Evolutionary conservation across 31 red algal genomes (phyloP), one percentile per base, ranked within the genome.

Genomic region (Bonnemaisonia californica): DNA sequence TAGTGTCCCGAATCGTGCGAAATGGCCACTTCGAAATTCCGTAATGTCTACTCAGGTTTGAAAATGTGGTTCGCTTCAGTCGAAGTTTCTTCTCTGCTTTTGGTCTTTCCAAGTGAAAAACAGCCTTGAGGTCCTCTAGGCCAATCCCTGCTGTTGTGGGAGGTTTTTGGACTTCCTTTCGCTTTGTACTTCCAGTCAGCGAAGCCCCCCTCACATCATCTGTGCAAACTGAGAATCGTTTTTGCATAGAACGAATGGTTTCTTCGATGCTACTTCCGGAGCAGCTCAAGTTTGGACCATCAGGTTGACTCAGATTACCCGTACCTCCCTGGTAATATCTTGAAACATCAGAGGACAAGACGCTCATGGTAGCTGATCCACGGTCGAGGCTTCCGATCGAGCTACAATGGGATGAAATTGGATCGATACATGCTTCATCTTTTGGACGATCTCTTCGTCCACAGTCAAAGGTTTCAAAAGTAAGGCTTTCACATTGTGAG

Each of bases 1-100:
- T 54, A 23, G 76, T 75, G 60, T 88, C 85, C 23, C 85, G 61
- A 41, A 88, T 79, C 7, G 85, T 88, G 27, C 85, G 74, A 63
- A 80, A 88, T 1, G 85, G 85, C 85, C 85, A 88, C 34, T 88
- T 88, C 5, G 85, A 88, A 39, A 88, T 88, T 9, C 85, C 85
- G 31, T 80, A 88, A 48, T 88, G 66, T 54, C 85, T 71, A 40
- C 75, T 88, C 24, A 88, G 85, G 57, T 80, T 80, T 34, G 85
- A 88, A 35, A 88, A 88, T 41, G 85, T 88, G 3, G 85, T 88
- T 57, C 85, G 41, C 40, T 88, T 88, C 65, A 88, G 42, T 5
- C 51, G 47, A 32, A 88, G 64, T 39, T 77, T 39, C 38, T 73
- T 79, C 54, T 88, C 85, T 18, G 85, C 85, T 74, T 88, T 80